These are phyloP conservation scores for Zanthoxylum bungeanum DNA, from an alignment of 345 rosid genomes.

Conservation along the genomic window DNA sequence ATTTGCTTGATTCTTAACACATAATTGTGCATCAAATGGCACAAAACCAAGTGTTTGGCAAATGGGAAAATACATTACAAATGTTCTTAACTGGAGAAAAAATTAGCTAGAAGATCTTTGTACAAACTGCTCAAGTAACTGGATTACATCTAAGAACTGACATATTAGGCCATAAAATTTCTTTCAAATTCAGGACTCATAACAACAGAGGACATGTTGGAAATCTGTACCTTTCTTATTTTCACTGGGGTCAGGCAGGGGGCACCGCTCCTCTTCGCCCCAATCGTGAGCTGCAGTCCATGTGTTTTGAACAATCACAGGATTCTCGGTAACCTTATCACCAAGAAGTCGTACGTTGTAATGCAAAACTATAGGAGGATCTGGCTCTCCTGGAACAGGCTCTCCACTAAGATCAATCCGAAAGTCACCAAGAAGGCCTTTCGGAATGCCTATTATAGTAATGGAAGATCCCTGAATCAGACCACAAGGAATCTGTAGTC, in stretches of 20 bases:
- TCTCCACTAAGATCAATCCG: constrained; percentile 40
- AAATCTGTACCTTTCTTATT: constrained; percentile 33
- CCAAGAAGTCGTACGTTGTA: constrained; percentile 40
- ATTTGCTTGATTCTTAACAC: background rate
- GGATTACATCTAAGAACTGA: background rate
- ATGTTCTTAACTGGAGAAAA: no score
- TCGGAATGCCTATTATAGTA: constrained; percentile 39
- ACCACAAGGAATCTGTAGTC: constrained; percentile 39
- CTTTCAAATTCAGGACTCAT: background rate
- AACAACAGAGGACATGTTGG: background rate
- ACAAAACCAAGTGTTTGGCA: background rate
- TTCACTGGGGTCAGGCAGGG: constrained; percentile 28
- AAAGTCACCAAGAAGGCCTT: constrained; percentile 43
- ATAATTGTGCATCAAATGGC: background rate
- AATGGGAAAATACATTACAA: background rate
- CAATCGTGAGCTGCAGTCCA: constrained; percentile 43
- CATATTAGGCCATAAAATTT: background rate
- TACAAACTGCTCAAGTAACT: background rate
- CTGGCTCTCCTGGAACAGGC: constrained; percentile 37
- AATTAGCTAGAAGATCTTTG: background rate
- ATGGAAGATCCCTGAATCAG: constrained; percentile 43
- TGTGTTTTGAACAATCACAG: constrained; percentile 50
- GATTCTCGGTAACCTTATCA: constrained; percentile 40
- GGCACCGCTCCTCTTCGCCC: constrained; percentile 51
- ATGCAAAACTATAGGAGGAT: constrained; percentile 42